Base-by-base conservation (phyloP, 2,329 filamentous ascomycete species). In the Golovinomyces cichoracearum region DNA sequence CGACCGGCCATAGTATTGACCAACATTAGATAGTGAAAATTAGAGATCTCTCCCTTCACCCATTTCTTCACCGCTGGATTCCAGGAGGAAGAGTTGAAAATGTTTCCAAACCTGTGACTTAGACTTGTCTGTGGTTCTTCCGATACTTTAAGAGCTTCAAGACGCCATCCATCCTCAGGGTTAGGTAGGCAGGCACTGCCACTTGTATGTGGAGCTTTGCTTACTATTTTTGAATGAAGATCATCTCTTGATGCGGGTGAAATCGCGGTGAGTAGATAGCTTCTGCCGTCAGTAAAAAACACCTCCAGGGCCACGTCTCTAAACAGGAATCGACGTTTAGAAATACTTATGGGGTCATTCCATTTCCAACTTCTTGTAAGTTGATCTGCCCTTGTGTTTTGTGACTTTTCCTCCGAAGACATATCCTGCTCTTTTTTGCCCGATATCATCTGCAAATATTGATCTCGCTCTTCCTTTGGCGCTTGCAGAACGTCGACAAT, bases 21-120 rank as follows among this genome's bases (percentile, higher is more conserved):
- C 51, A 94, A 77, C 88, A 98, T 98, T 31, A 98, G 72, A 60
- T 98, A 98, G 63, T 95, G 85, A 58, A 98, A 98, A 62, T 98
- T 98, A 13, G 88, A 95, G 46, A 95, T 84, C 58, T 98, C 90
- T 12, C 92, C 90, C 60, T 78, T 80, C 51, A 90, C 73, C 90
- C 90, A 98, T 61, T 78, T 80, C 54, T 80, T 79, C 58, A 90
- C 93, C 7, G 84, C 78, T 9, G 86, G 83, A 54, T 85, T 86
- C 62, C 80, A 81, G 0, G 82, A 73, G 0, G 76, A 78, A 21
- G 84, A 74, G 53, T 85, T 84, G 67, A 98, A 95, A 12, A 94
- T 83, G 53, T 78, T 93, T 21, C 83, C 85, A 57, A 95, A 86
- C 57, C 88, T 88, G 4, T 83, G 85, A 0, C 88, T 83, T 33